Evolutionary conservation across 768 basidiomycete species (phyloP).

Genomic region (Pleurotus salmoneostramineus): DNA sequence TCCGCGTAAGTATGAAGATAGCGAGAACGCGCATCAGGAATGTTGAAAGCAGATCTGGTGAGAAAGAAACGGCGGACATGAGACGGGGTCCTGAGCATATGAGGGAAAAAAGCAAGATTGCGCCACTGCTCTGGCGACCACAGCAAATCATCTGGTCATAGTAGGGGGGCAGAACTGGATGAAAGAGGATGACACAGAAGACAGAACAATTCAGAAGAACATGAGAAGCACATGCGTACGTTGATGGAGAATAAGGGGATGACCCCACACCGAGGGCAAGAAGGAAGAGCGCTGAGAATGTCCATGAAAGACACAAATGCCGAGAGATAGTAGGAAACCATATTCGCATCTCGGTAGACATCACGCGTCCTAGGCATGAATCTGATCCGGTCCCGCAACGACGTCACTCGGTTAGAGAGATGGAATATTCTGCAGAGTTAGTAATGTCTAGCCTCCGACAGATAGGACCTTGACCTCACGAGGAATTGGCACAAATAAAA

Average conservation of each 20-base stretch:
- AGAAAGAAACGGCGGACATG: neutral
- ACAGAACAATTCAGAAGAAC: neutral
- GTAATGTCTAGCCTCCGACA: neutral
- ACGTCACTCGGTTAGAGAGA: neutral
- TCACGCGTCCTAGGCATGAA: neutral
- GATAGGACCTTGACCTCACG: conserved; percentile 1
- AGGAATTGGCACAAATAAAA: neutral
- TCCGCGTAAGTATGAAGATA: neutral
- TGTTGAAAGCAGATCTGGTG: neutral
- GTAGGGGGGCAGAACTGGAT: neutral
- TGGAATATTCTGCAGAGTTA: conserved; percentile 1
- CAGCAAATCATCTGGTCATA: conserved; percentile 5
- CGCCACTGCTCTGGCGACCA: neutral
- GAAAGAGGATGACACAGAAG: conserved; percentile 6
- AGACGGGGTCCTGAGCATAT: neutral
- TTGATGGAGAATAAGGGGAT: conserved; percentile 4
- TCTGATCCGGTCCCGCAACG: neutral
- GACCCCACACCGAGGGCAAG: neutral
- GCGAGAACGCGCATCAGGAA: conserved; percentile 3
- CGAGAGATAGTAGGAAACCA: neutral
- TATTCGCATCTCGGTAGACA: neutral
- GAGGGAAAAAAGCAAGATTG: neutral
- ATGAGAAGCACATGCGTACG: neutral
- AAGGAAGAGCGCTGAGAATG: neutral
- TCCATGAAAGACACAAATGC: neutral